Percentiles rank a stretch among this genome's conserved stretches.
phyloP scores from a whole-genome alignment of 345 rosid genomes.

The Psidium guajava region DNA sequence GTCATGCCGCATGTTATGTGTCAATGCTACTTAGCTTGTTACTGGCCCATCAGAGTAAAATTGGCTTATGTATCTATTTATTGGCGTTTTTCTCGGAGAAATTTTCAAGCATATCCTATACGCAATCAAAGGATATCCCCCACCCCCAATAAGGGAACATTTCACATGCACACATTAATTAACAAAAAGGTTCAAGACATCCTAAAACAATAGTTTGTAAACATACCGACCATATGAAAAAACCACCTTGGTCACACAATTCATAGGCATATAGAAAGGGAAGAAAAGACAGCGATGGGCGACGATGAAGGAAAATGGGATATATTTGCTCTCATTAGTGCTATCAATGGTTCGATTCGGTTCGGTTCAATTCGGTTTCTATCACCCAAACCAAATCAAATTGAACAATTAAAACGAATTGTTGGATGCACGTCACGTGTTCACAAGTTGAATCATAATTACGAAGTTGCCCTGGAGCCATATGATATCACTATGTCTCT shows the following conservation, averaged over 20 bases:
- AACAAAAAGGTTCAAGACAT: background rate
- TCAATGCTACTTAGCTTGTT: too few relatives aligned
- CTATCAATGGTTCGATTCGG: too few relatives aligned
- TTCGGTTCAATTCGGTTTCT: too few relatives aligned
- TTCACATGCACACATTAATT: background rate
- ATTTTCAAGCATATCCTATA: background rate
- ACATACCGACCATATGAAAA: background rate
- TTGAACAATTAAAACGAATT: background rate
- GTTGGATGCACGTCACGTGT: background rate
- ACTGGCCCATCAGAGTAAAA: background rate
- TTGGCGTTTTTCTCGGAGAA: background rate
- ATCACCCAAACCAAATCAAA: too few relatives aligned
- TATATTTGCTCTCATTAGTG: background rate
- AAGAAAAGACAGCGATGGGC: background rate
- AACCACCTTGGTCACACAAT: background rate
- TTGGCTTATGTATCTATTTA: background rate
- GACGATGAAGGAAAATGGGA: background rate
- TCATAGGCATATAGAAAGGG: background rate
- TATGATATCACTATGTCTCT: background rate
- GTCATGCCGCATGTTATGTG: too few relatives aligned
- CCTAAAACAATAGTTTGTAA: background rate
- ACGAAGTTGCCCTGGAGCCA: background rate
- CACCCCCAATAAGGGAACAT: background rate
- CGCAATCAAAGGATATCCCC: too few relatives aligned
- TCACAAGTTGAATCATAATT: background rate